phyloP scores from a whole-genome alignment of 176 grass and related monocot genomes.

The Olyra latifolia region DNA sequence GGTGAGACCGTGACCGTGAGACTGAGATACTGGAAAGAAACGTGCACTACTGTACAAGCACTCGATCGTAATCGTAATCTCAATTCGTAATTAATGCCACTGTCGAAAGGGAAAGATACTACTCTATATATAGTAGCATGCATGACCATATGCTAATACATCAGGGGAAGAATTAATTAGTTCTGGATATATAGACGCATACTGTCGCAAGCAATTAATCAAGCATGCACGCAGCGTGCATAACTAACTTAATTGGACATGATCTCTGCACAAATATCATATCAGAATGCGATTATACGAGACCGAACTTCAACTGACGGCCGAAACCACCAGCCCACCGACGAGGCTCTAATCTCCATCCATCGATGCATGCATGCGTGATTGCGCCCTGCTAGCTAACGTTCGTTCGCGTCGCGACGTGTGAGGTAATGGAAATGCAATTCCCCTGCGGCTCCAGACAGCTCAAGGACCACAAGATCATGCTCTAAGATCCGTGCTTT shows the following conservation, averaged over 20 bases:
- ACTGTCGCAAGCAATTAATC: neutral
- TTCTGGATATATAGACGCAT: neutral
- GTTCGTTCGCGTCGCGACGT: neutral
- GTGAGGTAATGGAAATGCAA: neutral
- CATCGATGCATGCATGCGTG: neutral
- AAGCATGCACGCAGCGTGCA: too few relatives aligned
- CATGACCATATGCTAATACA: neutral
- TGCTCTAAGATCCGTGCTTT: too few relatives aligned
- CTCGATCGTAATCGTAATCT: neutral
- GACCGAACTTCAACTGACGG: neutral
- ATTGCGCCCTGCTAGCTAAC: neutral
- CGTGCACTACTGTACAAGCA: neutral
- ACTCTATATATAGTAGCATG: neutral
- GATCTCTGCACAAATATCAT: neutral
- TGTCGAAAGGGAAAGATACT: neutral
- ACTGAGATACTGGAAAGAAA: neutral
- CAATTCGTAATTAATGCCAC: neutral
- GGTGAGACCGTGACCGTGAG: neutral
- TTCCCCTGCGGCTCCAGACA: too few relatives aligned
- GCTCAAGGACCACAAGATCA: too few relatives aligned
- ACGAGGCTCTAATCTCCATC: neutral
- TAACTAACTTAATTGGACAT: neutral
- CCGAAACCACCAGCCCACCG: conserved; percentile 21
- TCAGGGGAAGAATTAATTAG: neutral
- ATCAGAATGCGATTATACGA: neutral